phyloP scores from a whole-genome alignment of 2,329 filamentous ascomycete species.

The Sordariomycetes sp. region DNA sequence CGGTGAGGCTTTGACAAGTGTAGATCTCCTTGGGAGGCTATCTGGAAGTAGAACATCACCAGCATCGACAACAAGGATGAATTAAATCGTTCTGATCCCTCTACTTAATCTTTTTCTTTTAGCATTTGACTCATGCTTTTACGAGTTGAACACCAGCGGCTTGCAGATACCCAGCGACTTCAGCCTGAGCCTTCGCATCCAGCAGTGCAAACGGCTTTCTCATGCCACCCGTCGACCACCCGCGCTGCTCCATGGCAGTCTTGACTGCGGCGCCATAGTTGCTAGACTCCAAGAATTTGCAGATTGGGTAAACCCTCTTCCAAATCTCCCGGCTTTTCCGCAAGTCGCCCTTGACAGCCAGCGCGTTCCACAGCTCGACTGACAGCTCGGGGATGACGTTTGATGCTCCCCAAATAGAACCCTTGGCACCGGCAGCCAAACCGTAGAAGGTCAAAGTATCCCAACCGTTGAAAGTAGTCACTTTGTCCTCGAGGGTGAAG shows the following conservation, averaged over 20 bases:
- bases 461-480: slow-evolving; percentile 43
- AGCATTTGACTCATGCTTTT: no score
- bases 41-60: no score
- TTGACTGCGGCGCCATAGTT: slow-evolving; percentile 38
- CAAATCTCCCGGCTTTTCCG: slow-evolving; percentile 33
- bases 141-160: slow-evolving; percentile 23
- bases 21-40: no score
- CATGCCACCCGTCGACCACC: slow-evolving; percentile 33
- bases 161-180: slow-evolving; percentile 25
- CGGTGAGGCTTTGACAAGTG: no score
- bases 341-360: slow-evolving; percentile 32
- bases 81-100: no score
- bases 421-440: slow-evolving; percentile 36
- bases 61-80: no score
- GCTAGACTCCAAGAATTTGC: slow-evolving; percentile 37
- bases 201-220: slow-evolving; percentile 37
- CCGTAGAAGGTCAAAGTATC: slow-evolving; percentile 45
- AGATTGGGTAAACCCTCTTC: slow-evolving; percentile 38
- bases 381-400: slow-evolving; percentile 41
- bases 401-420: slow-evolving; percentile 39
- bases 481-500: slow-evolving; percentile 25
- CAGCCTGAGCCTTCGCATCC: slow-evolving; percentile 16
- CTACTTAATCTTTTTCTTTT: no score
- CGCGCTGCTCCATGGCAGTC: slow-evolving; percentile 37
- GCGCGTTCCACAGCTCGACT: slow-evolving; percentile 34